Base-by-base conservation (phyloP, 2,329 filamentous ascomycete species). In the Verticillium zaregamsianum region DNA sequence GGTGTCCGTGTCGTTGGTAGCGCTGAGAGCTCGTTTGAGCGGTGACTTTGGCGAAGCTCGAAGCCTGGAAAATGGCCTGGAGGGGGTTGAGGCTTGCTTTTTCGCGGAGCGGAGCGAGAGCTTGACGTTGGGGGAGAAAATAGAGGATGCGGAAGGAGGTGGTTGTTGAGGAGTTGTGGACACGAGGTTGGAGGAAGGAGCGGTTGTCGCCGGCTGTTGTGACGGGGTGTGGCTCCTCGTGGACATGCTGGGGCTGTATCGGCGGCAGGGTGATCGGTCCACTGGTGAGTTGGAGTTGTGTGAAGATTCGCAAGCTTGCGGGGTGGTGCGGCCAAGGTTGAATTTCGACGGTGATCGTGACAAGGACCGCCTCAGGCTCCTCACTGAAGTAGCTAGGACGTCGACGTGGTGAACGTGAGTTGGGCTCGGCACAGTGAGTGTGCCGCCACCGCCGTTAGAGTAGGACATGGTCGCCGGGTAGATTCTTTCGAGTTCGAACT, bases 281-380 rank as follows among this genome's bases (percentile, higher is more conserved):
- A 63, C 37, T 60, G 64, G 63, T 12, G 64, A 65, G 23, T 66
- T 59, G 15, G 64, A 63, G 58, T 61, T 63, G 55, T 79, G 77
- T 61, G 86, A 85, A 65, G 73, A 71, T 37, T 82, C 77, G 15
- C 80, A 79, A 62, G 73, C 76, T 64, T 81, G 78, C 0, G 82
- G 83, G 55, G 74, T 74, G 55, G 78, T 74, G 65, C 82, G 80
- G 58, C 76, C 73, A 39, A 96, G 79, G 61, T 86, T 83, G 73
- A 95, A 94, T 74, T 95, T 96, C 35, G 94, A 97, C 12, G 94
- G 94, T n/a, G 94, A 97, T 69, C 93, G 86, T 62, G 93, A 97
- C 66, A 97, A 82, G 31, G 94, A 97, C 68, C 92, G 90, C 66
- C 93, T 86, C 62, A 97, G 82, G 70, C 92, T 91, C 71, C 92